Base-by-base conservation (phyloP, 1,284 basidiomycete species). In the Hypsizygus ulmarius region DNA sequence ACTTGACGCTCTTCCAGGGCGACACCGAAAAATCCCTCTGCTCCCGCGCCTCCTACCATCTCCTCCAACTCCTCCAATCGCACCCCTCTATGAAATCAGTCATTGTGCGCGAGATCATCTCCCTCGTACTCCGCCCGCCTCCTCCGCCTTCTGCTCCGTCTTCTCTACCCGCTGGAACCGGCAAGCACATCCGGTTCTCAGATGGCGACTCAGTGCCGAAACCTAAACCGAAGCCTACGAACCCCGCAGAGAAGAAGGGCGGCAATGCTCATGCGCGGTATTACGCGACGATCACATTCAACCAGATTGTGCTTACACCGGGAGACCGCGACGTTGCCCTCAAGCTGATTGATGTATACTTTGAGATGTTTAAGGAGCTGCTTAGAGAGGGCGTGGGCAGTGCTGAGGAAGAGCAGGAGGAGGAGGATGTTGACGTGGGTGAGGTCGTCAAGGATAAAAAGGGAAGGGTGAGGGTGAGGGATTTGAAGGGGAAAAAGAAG, bases 61-160 rank as follows among this genome's bases (percentile, higher is more conserved):
- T 97, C 11, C 84, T 98, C 16, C 88, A 95, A 60, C 75, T 98
- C 15, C 79, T 99, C 0, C 93, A 97, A 66, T 68, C 80, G 0
- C 97, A 99, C 61, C 96, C 97, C 0, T 82, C 83, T 3, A 99
- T 99, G 96, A 99, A 98, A 69, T 66, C 75, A 1, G 84, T 98
- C 48, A 77, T 99, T 40, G 87, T 95, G 12, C 85, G 91, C 42
- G 96, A 99, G 67, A 83, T 96, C 28, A 83, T 86, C 5, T 75
- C 86, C 0, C 74, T 97, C 37, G 80, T 96, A 16, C 82, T 95
- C 57, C 82, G 83, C 19, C 75, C 81, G 1, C 59, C 72, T 11
- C 66, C 77, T 0, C 64, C 75, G 14, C 54, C 79, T 12, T 57
- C 75, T 5, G 60, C 74, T 1, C 57, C 72, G 0, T 38, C 73